These are phyloP conservation scores for Phylloporus sp. DNA, from an alignment of 768 basidiomycete genomes.

Conservation along the genomic window DNA sequence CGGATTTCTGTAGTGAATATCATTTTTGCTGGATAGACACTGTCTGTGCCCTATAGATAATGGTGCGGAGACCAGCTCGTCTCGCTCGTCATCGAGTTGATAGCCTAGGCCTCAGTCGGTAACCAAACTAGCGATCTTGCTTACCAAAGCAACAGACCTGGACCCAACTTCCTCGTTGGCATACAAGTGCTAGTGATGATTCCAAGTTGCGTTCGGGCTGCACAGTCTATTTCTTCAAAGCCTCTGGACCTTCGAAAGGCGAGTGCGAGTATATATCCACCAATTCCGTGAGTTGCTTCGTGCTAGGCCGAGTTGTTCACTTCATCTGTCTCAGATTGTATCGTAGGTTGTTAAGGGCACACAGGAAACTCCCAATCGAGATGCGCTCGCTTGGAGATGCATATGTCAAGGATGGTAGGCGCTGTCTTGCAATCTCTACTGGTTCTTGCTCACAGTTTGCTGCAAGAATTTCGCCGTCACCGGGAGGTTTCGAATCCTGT, in stretches of 20 bases:
- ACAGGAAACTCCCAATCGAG: constrained; percentile 65
- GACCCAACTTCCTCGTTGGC: too few species aligned
- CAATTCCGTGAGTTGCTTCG: constrained; percentile 60
- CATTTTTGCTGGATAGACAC: background rate
- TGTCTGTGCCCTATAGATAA: too few species aligned
- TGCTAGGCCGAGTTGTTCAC: background rate
- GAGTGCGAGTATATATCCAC: constrained; percentile 71
- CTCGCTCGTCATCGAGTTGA: too few species aligned
- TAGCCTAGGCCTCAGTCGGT: too few species aligned
- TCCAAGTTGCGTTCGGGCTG: constrained; percentile 20
- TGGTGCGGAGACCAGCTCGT: too few species aligned
- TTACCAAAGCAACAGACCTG: too few species aligned
- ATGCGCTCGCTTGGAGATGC: constrained; percentile 84
- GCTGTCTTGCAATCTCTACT: constrained; percentile 5
- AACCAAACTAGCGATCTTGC: too few species aligned
- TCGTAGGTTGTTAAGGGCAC: constrained; percentile 75
- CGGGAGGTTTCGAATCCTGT: constrained; percentile 75
- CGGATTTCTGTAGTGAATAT: background rate
- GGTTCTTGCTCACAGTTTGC: constrained; percentile 2
- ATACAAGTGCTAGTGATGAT: constrained; percentile 12
- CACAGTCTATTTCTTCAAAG: constrained; percentile 46
- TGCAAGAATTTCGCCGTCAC: constrained; percentile 84
- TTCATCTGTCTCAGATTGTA: constrained; percentile 54
- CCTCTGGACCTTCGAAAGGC: constrained; percentile 60
- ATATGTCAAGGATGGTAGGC: constrained; percentile 75